Base-by-base conservation (phyloP, 2,329 filamentous ascomycete genomes). In the Aulographum hederae region DNA sequence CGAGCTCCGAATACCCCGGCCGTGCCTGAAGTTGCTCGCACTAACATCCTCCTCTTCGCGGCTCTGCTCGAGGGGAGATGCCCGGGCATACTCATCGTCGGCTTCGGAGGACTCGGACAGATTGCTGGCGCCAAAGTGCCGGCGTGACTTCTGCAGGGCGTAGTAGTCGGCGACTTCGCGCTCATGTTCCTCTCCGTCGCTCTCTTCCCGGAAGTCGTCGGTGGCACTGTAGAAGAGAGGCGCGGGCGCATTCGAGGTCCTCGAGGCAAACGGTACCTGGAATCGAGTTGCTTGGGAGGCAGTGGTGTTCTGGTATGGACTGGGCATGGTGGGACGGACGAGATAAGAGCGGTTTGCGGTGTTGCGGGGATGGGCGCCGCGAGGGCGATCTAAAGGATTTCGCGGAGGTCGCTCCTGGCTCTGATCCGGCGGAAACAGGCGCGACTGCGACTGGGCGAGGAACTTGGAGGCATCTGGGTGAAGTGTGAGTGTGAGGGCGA, bases 201-300 rank as follows among this genome's bases (percentile, higher is more conserved):
- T 85, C 47, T 91, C 81, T 53, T 94, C 85, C 38, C 78, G 73
- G 40, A 91, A 89, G 47, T 91, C 82, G 51, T 93, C 84, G 12
- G 84, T 70, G 4, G 80, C 75, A 46, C 82, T 92, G 54, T 89
- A 84, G 53, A 98, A 95, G n/a, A 98, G 63, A 34, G 89, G 89
- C 8, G 86, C 85, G 42, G 84, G 79, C 35, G 80, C 76, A 28
- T 71, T 64, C 4, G 77, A 69, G 37, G 78, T 73, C 31, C 84
- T 69, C 8, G 80, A 82, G 18, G 77, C 72, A 50, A 93, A 92
- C 18, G 73, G 75, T n/a, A n/a, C n/a, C 8, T n/a, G 8, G 38
- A 91, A 85, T 43, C 71, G 69, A 13, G 69, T 69, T 33, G 82
- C 69, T 29, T 84, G 73, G 3, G 79, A 81, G 27, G 69, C 65